Evolutionary conservation across 768 basidiomycete species (phyloP), one percentile per base, ranked within the genome.

Genomic region (Coprinopsis strossmayeri): DNA sequence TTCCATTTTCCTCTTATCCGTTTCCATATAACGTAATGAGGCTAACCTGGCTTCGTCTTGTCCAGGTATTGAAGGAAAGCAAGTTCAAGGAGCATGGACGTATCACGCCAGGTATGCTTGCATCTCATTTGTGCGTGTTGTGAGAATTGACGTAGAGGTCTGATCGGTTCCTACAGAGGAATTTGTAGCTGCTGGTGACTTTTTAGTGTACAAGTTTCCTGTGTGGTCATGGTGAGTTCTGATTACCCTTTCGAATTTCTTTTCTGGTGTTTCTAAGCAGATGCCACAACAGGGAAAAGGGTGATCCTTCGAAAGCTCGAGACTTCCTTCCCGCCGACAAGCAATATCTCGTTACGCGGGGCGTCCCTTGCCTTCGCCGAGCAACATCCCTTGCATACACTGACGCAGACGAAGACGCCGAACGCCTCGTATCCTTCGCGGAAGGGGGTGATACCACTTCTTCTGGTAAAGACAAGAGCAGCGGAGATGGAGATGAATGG

Each of bases 31-130:
- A 32, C 30, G 10, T 38, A 15, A 32, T 32, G 30, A 32, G 30
- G n/a, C n/a, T n/a, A 60, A 53, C 61, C 66, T 53, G 64, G 53
- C 58, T 55, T 63, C 63, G 59, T 51, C 30, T 56, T 63, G 34
- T 56, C 35, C 54, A 96, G 92, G 93, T 99, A 20, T 79, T 98
- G 56, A 91, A 85, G 61, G 94, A 98, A 71, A 92, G 89, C 71
- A 98, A 98, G 66, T 99, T 99, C 77, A 97, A 95, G 66, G 96
- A 99, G 66, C 91, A 95, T 60, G 96, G 96, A 5, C 78, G 94
- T 46, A 94, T 97, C 57, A 96, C 89, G 15, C 93, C 92, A 53
- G 92, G 91, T 92, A 48, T 53, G 78, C 66, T 32, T 24, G 23
- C 23, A 50, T 57, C 40, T 43, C 34, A 25, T 13, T 23, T 12